phyloP scores from a whole-genome alignment of 129 eudicot genomes.

The Flaveria sonorensis region DNA sequence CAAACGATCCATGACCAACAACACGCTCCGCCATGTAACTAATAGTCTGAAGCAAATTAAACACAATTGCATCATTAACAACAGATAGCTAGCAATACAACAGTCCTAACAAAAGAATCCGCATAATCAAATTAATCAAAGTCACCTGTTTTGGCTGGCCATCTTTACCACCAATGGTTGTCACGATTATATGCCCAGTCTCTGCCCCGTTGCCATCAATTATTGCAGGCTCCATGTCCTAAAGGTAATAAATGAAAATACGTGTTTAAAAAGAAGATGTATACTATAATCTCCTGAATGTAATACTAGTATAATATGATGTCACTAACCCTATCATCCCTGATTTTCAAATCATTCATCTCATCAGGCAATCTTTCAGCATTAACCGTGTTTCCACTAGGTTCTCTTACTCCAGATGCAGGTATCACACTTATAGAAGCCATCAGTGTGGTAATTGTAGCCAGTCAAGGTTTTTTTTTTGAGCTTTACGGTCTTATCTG shows the following conservation, averaged over 20 bases:
- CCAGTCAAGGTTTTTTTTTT: neutral
- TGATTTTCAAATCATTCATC: conserved; percentile 79
- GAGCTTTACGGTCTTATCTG: conserved; percentile 20
- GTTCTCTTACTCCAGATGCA: conserved; percentile 55
- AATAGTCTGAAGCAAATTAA: conserved; percentile 55
- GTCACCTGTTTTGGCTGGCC: conserved; percentile 90
- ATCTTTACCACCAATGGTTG: conserved; percentile 91
- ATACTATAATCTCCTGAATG: neutral
- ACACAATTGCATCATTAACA: conserved; percentile 7
- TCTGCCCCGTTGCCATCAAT: conserved; percentile 91
- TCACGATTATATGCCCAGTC: conserved; percentile 93
- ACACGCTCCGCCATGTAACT: conserved; percentile 97
- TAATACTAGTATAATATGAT: neutral
- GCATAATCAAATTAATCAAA: conserved; percentile 14
- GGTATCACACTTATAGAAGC: conserved; percentile 63
- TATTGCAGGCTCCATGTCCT: conserved; percentile 89
- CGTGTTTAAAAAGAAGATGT: neutral
- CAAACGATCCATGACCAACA: conserved; percentile 93
- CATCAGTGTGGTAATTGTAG: conserved; percentile 38
- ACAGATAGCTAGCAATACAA: neutral
- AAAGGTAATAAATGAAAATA: neutral
- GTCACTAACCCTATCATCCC: conserved; percentile 69
- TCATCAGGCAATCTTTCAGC: conserved; percentile 75
- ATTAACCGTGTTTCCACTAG: conserved; percentile 44
- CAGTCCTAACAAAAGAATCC: neutral